Evolutionary conservation across 345 rosid species (phyloP).

Genomic region (Eucalyptus regnans): DNA sequence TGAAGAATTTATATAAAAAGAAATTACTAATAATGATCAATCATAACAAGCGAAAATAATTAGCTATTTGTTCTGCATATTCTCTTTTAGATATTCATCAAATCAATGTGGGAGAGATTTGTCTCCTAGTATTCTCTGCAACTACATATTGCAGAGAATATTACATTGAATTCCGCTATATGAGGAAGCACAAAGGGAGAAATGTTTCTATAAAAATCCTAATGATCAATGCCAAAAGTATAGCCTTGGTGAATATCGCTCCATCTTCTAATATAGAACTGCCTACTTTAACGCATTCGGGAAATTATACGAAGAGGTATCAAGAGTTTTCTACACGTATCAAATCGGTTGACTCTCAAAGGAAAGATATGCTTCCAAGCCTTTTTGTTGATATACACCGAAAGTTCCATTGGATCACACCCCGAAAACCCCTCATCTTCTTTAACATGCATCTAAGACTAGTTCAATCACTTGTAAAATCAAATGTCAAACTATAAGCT

Average conservation of each 20-base stretch:
- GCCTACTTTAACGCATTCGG: not conserved
- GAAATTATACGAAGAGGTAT: not conserved
- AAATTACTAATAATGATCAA: not conserved
- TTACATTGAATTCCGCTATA: not conserved
- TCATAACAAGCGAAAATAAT: not conserved
- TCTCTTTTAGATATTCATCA: not conserved
- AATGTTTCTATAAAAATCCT: not conserved
- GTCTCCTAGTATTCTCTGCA: not conserved
- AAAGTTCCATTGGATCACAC: not conserved
- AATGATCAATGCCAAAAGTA: not conserved
- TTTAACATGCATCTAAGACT: not conserved
- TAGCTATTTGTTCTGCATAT: not conserved
- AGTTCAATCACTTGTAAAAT: not conserved
- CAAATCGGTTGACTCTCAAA: not conserved
- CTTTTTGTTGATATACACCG: too few relatives aligned
- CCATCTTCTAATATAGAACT: not conserved
- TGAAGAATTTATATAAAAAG: not conserved
- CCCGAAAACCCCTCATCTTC: not conserved
- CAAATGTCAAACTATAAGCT: not conserved
- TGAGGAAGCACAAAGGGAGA: not conserved
- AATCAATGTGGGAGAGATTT: not conserved
- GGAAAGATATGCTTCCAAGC: not conserved
- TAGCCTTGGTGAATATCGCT: not conserved
- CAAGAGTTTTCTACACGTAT: not conserved
- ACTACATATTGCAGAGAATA: not conserved